A percentile compares a stretch with the other conserved stretches of the same genome.
These are phyloP conservation scores for Fraxinus excelsior DNA, from an alignment of 257 asterid species.

Conservation along the genomic window DNA sequence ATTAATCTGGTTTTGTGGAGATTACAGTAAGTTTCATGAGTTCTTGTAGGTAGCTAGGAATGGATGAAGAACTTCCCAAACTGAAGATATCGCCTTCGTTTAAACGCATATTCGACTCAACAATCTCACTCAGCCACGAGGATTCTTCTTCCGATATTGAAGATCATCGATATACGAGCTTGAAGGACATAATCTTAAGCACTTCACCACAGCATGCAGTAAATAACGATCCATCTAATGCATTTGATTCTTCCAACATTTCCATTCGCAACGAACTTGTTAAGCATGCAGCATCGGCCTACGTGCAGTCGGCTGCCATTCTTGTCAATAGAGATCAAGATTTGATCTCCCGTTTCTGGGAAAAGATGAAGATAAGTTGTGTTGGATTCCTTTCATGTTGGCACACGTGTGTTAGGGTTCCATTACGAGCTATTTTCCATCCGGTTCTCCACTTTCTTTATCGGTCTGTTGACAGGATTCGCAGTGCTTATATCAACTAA, in stretches of 20 bases:
- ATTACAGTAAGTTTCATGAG: not conserved
- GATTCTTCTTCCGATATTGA: slow-evolving; percentile 29
- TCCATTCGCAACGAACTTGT: slow-evolving; percentile 58
- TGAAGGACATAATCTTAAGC: slow-evolving; percentile 46
- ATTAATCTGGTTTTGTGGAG: not conserved
- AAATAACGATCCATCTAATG: slow-evolving; percentile 12
- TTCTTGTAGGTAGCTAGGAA: not conserved
- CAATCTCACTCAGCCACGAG: slow-evolving; percentile 15
- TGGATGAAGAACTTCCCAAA: slow-evolving; percentile 28
- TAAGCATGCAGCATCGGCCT: slow-evolving; percentile 73
- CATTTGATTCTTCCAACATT: slow-evolving; percentile 36
- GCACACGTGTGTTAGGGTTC: slow-evolving; percentile 24
- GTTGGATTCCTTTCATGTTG: slow-evolving; percentile 30
- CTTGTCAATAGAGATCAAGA: slow-evolving; percentile 28
- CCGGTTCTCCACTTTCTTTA: slow-evolving; percentile 29
- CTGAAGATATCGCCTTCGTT: slow-evolving; percentile 37
- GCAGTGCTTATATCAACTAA: slow-evolving; percentile 20
- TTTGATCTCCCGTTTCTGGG: slow-evolving; percentile 32
- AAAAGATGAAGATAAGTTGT: slow-evolving; percentile 24
- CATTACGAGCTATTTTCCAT: slow-evolving; percentile 29
- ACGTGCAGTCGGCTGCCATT: slow-evolving; percentile 58
- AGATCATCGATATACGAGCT: slow-evolving; percentile 43
- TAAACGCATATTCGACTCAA: slow-evolving; percentile 30
- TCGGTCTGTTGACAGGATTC: slow-evolving; percentile 33
- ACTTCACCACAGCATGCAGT: slow-evolving; percentile 29